A percentile compares a stretch with the other conserved stretches of the same genome.
These are phyloP conservation scores for Malbranchea cinnamomea DNA, from an alignment of 2,329 filamentous ascomycete genomes.

Conservation along the genomic window DNA sequence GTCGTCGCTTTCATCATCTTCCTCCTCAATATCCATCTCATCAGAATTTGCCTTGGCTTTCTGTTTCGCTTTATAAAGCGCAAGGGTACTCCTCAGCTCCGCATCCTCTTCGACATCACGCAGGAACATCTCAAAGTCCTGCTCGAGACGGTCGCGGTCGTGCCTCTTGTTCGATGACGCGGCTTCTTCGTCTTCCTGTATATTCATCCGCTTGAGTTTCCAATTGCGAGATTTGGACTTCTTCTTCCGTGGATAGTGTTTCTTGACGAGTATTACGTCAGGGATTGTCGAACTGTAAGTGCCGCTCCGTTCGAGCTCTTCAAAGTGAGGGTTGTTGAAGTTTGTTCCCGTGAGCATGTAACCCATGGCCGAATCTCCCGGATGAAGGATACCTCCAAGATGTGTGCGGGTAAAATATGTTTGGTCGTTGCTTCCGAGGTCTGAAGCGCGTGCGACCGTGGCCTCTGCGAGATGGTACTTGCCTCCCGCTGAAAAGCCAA, in stretches of 20 bases:
- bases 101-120: conserved; percentile 91
- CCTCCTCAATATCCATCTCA: conserved; percentile 34
- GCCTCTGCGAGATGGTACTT: conserved; percentile 76
- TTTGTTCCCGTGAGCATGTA: conserved; percentile 80
- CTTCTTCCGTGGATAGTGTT: conserved; percentile 75
- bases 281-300: conserved; percentile 67
- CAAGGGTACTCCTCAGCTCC: conserved; percentile 69
- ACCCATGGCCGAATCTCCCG: conserved; percentile 88
- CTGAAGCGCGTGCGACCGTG: conserved; percentile 72
- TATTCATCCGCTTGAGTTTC: conserved; percentile 86
- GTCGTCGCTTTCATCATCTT: conserved; percentile 46
- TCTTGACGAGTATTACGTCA: conserved; percentile 93
- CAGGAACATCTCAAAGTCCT: conserved; percentile 95
- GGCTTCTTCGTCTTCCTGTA: conserved; percentile 62
- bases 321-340: conserved; percentile 79
- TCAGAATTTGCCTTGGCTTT: conserved; percentile 26
- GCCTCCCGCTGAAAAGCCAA: conserved; percentile 60
- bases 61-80: conserved; percentile 60
- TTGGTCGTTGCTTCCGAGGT: conserved; percentile 71
- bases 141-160: conserved; percentile 80
- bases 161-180: conserved; percentile 18
- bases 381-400: conserved; percentile 67
- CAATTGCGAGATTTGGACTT: conserved; percentile 76
- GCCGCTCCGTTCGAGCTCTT: conserved; percentile 64
- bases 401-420: conserved; percentile 88